A percentile compares a stretch with the other conserved stretches of the same genome.
phyloP scores from a whole-genome alignment of 1,284 basidiomycete species.

The Rhizopogon parksii region DNA sequence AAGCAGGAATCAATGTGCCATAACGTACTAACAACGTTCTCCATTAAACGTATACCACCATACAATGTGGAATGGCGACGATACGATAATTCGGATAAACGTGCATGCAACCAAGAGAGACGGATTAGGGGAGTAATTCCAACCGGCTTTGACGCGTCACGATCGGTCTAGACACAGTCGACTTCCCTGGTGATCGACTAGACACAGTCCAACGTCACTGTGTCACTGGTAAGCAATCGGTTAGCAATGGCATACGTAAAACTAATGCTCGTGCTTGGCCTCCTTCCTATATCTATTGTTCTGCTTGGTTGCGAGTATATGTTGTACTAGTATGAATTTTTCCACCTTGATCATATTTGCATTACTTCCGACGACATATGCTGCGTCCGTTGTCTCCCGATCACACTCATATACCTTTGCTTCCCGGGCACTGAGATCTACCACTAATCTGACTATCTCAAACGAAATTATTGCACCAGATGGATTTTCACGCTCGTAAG shows the following conservation, averaged over 20 bases:
- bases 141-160: no score
- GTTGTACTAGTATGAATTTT: slow-evolving; percentile 11
- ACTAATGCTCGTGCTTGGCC: background rate
- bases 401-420: background rate
- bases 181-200: no score
- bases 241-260: no score
- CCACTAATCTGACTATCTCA: slow-evolving; percentile 25
- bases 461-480: slow-evolving; percentile 34
- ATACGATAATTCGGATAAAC: no score
- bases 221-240: background rate
- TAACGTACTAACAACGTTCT: no score
- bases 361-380: slow-evolving; percentile 7
- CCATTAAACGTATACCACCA: no score
- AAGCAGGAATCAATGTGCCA: no score
- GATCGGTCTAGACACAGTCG: no score
- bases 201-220: no score
- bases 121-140: no score
- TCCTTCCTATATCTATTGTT: background rate
- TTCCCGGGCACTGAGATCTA: slow-evolving; percentile 19
- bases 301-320: background rate
- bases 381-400: slow-evolving; percentile 16
- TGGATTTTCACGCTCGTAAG: slow-evolving; percentile 34
- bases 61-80: no score
- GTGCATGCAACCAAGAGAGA: no score
- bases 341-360: slow-evolving; percentile 5